phyloP scores from a whole-genome alignment of 176 grass and related monocot genomes.

The Oryza glaberrima region DNA sequence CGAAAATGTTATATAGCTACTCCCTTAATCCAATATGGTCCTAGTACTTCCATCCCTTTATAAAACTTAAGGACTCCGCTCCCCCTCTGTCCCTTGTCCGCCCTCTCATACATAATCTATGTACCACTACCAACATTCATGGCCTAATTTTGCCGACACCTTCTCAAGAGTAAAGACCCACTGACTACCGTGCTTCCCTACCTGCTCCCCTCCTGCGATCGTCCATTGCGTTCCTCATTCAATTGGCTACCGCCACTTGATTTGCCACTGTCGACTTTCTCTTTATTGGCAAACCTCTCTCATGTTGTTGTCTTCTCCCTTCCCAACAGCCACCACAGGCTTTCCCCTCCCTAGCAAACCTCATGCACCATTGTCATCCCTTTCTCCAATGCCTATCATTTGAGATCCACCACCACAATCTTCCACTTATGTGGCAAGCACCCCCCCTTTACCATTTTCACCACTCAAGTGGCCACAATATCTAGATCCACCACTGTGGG shows the following conservation, averaged over 20 bases:
- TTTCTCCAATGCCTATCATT: no score
- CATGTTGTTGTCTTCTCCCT: neutral
- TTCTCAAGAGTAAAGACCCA: neutral
- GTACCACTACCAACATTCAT: neutral
- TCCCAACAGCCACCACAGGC: neutral
- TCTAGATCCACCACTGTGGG: no score
- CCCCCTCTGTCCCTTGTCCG: no score
- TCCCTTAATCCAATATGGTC: no score
- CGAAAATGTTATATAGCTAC: no score
- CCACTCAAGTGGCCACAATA: no score
- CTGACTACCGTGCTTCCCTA: neutral
- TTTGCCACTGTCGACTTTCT: neutral
- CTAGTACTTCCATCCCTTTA: neutral
- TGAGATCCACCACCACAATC: no score
- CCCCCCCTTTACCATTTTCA: no score
- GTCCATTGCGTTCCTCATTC: neutral
- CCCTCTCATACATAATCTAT: neutral
- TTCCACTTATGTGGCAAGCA: no score
- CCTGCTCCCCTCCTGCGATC: no score
- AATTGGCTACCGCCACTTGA: neutral
- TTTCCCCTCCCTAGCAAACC: no score
- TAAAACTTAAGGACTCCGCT: neutral
- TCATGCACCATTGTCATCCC: no score
- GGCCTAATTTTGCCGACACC: neutral
- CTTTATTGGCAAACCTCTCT: neutral